These are phyloP conservation scores for Magnusiomyces suaveolens DNA, from an alignment of 1,139 yeast genomes.

Conservation along the genomic window DNA sequence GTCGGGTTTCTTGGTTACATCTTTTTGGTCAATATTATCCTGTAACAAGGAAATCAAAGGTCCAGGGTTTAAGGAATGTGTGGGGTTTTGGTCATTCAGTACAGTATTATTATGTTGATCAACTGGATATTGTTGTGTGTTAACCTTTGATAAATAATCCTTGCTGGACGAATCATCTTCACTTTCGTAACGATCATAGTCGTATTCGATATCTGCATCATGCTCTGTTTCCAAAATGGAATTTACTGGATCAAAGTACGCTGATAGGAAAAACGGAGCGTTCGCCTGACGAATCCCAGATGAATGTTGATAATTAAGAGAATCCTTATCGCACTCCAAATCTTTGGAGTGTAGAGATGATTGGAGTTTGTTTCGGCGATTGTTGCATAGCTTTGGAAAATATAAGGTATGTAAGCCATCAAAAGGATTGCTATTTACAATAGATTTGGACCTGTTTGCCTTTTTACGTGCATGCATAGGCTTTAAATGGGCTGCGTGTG, in stretches of 20 bases:
- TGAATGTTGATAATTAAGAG: background rate
- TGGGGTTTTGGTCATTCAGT: background rate
- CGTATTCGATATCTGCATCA: conserved; percentile 1
- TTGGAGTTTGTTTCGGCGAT: background rate
- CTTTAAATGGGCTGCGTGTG: conserved; percentile 68
- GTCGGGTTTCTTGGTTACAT: too few relatives aligned
- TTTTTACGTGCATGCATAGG: conserved; percentile 37
- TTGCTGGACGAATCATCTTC: background rate
- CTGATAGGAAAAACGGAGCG: background rate
- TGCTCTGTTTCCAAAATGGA: background rate
- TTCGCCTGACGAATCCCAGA: background rate
- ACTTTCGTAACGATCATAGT: background rate
- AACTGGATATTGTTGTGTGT: background rate
- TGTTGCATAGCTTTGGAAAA: background rate
- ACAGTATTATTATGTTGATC: background rate
- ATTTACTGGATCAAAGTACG: background rate
- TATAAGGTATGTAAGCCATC: background rate
- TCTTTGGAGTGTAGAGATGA: background rate
- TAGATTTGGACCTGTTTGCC: background rate
- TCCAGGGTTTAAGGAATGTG: background rate
- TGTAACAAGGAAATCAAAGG: background rate
- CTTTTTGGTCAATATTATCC: too few relatives aligned
- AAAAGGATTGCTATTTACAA: background rate
- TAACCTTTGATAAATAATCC: background rate
- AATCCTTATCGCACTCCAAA: background rate